Conservation (phyloP, 2,329 filamentous ascomycete genomes). For the Didymella pinodella region DNA sequence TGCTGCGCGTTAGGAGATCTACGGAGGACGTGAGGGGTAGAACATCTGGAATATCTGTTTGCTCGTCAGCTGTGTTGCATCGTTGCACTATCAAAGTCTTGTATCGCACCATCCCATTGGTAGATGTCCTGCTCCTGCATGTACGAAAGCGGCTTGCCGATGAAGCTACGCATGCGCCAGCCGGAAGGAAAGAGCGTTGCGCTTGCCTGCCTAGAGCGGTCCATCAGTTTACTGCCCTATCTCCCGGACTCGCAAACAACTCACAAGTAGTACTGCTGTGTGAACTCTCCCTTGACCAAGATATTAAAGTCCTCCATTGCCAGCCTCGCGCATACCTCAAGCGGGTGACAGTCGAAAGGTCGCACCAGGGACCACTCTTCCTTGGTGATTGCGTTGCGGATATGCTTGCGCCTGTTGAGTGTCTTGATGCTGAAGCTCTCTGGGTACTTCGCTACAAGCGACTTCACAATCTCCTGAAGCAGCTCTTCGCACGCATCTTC, state of each 20-base stretch:
- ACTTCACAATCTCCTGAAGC: slow-evolving; percentile 56
- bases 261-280: slow-evolving; percentile 58
- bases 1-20: slow-evolving; percentile 58
- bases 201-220: slow-evolving; percentile 53
- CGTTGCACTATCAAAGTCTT: slow-evolving; percentile 36
- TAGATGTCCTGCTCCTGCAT: slow-evolving; percentile 57
- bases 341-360: slow-evolving; percentile 51
- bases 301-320: slow-evolving; percentile 63
- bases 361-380: slow-evolving; percentile 55
- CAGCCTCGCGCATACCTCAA: slow-evolving; percentile 61
- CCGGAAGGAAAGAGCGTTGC: slow-evolving; percentile 63
- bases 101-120: slow-evolving; percentile 59
- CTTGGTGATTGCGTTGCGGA: slow-evolving; percentile 55
- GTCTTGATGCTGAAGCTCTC: slow-evolving; percentile 50
- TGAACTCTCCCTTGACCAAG: slow-evolving; percentile 54
- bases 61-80: neutral
- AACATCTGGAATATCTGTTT: slow-evolving; percentile 28
- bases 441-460: slow-evolving; percentile 56
- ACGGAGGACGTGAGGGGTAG: slow-evolving; percentile 34
- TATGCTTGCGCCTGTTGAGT: slow-evolving; percentile 23
- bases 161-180: slow-evolving; percentile 59
- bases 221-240: neutral
- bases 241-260: slow-evolving; percentile 4
- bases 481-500: slow-evolving; percentile 58
- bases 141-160: slow-evolving; percentile 59